Conservation (phyloP, 176 grass and related monocot genomes). For the Triticum urartu region DNA sequence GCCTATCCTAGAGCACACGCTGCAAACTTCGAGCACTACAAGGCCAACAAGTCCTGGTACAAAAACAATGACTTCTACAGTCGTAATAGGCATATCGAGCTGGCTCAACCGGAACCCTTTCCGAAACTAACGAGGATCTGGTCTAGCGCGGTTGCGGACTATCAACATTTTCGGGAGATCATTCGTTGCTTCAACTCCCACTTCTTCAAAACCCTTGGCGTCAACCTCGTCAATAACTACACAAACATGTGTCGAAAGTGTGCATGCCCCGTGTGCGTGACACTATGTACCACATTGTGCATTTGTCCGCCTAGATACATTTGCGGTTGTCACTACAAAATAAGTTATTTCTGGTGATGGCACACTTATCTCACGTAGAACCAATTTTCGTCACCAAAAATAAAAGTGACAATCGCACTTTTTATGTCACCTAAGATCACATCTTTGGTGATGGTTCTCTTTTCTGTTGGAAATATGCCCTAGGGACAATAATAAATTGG, state of each 20-base stretch:
- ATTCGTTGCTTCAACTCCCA: background rate
- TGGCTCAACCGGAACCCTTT: background rate
- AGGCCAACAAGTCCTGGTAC: background rate
- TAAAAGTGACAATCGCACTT: no score
- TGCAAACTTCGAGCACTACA: background rate
- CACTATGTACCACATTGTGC: no score
- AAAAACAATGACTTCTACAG: background rate
- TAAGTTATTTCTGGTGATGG: no score
- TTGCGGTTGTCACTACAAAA: no score
- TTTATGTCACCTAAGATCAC: no score
- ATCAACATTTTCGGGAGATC: background rate
- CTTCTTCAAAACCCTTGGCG: background rate
- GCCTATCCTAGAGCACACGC: background rate
- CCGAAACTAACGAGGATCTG: background rate
- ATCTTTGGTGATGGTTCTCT: no score
- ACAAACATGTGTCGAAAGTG: background rate
- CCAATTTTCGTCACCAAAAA: no score
- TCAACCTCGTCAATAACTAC: background rate
- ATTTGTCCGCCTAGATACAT: no score
- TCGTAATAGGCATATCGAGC: background rate
- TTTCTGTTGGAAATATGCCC: no score
- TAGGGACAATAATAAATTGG: no score
- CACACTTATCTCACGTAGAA: no score
- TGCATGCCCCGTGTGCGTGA: background rate
- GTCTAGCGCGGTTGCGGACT: background rate